A percentile compares a stretch with the other conserved stretches of the same genome.
These are phyloP conservation scores for Coniella vitis DNA, from an alignment of 2,329 filamentous ascomycete species.

Conservation along the genomic window DNA sequence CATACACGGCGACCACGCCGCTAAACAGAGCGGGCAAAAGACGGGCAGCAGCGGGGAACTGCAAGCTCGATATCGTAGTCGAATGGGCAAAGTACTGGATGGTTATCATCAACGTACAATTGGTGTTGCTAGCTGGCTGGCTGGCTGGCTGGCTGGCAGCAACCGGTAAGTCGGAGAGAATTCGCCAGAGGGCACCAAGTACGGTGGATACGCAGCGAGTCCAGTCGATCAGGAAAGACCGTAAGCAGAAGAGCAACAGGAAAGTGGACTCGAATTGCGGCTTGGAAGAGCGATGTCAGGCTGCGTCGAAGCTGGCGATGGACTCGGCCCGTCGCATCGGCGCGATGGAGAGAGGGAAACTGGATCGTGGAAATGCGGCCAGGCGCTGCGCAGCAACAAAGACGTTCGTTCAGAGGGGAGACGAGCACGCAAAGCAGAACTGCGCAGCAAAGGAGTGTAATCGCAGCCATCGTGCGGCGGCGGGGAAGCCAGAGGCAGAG, in stretches of 20 bases:
- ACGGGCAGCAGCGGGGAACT: slow-evolving; percentile 22
- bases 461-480: too few relatives aligned
- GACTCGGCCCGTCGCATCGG: background rate
- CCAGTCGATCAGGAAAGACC: background rate
- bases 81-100: too few relatives aligned
- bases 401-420: background rate
- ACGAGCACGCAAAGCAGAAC: background rate
- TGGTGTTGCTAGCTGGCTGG: slow-evolving; percentile 40
- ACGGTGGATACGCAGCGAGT: slow-evolving; percentile 8
- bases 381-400: background rate
- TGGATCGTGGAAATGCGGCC: background rate
- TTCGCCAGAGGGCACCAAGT: slow-evolving; percentile 17
- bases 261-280: too few relatives aligned
- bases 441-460: slow-evolving; percentile 1
- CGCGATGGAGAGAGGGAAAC: background rate
- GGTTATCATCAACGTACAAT: slow-evolving; percentile 27
- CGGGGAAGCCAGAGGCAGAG: slow-evolving; percentile 9
- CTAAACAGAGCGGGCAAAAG: slow-evolving; percentile 19
- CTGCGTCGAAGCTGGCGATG: background rate
- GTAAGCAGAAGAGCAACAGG: too few relatives aligned
- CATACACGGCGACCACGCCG: slow-evolving; percentile 12
- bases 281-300: too few relatives aligned
- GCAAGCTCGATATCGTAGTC: slow-evolving; percentile 17
- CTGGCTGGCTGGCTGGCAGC: too few relatives aligned
- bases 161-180: too few relatives aligned